Conservation (phyloP, 2,329 filamentous ascomycete species). For the Curvularia spicifera region DNA sequence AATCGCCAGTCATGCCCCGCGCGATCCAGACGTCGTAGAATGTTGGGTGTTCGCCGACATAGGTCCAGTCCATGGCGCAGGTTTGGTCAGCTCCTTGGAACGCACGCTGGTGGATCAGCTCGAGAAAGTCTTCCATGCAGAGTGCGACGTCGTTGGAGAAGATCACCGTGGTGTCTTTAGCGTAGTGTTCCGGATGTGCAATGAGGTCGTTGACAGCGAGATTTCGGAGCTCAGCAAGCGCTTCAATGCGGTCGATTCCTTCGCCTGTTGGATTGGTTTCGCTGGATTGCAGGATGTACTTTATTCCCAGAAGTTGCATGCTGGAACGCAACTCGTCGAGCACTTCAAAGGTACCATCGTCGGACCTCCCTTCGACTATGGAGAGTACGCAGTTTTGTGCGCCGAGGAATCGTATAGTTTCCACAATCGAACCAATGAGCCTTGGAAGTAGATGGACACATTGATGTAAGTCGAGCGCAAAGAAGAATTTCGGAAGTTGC, state of each 20-base stretch:
- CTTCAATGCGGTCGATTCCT: conserved; percentile 52
- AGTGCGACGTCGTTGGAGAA: conserved; percentile 82
- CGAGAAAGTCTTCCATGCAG: conserved; percentile 61
- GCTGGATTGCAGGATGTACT: conserved; percentile 55
- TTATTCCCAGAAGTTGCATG: conserved; percentile 46
- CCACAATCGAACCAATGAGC: conserved; percentile 60
- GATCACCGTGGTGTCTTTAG: conserved; percentile 86
- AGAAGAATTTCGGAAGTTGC: conserved; percentile 47
- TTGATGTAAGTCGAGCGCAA: conserved; percentile 61
- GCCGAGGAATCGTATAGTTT: conserved; percentile 59
- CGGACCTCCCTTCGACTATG: conserved; percentile 63
- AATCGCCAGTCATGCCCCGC: conserved; percentile 60
- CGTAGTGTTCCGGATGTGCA: conserved; percentile 79
- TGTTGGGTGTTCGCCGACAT: conserved; percentile 52
- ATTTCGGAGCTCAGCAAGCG: conserved; percentile 61
- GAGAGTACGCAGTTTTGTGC: conserved; percentile 60
- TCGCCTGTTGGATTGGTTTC: conserved; percentile 51
- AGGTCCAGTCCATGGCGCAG: conserved; percentile 66
- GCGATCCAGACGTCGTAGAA: conserved; percentile 67
- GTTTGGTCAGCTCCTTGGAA: conserved; percentile 61
- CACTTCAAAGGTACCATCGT: conserved; percentile 62
- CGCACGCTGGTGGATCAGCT: conserved; percentile 59
- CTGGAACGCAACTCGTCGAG: conserved; percentile 52
- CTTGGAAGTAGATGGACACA: conserved; percentile 56
- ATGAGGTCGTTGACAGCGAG: conserved; percentile 58